Evolutionary conservation across 768 basidiomycete genomes (phyloP), one percentile per base, ranked within the genome.

Genomic region (Suillus subaureus): DNA sequence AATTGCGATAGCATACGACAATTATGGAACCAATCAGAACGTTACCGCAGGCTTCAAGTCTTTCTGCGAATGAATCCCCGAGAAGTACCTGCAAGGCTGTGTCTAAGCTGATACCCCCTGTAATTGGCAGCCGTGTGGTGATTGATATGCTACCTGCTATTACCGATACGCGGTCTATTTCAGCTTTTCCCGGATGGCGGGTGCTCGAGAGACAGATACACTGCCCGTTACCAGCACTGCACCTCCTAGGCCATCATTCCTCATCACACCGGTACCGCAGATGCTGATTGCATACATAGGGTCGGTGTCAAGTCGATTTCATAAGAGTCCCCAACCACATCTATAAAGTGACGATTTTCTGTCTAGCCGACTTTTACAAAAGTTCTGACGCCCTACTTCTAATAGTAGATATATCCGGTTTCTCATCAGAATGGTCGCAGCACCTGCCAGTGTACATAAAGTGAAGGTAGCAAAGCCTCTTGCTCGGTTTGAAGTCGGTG

Each of bases 401-500:
- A 35, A 8, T 11, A 18, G 3, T 12, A 66, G 42, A 39, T n/a
- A n/a, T n/a, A n/a, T 21, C 56, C 11, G 6, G 7, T 63, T 33
- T 9, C 15, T 58, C 21, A 39, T 63, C 60, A 63, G 23, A 28
- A 61, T 70, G 60, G 18, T 67, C 40, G 47, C 51, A 16, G 51
- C 55, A 33, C 61, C 52, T 60, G 60, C 33, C n/a, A n/a, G n/a
- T n/a, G n/a, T n/a, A 54, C 64, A 66, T 35, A 76, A 68, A 60
- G 51, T 68, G 70, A 90, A 87, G 81, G 77, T 75, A 67, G 77
- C 80, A 64, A 91, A 89, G 80, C 84, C 86, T 70, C 82, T 91
- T 65, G 89, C 90, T 72, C 89, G 87, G 78, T 91, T 91, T 72
- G 86, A 91, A 73, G 84, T 88, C 66, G 89, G 90, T 91, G 66